Conservation (phyloP, 2,329 filamentous ascomycete species). For the Botrytis fragariae region DNA sequence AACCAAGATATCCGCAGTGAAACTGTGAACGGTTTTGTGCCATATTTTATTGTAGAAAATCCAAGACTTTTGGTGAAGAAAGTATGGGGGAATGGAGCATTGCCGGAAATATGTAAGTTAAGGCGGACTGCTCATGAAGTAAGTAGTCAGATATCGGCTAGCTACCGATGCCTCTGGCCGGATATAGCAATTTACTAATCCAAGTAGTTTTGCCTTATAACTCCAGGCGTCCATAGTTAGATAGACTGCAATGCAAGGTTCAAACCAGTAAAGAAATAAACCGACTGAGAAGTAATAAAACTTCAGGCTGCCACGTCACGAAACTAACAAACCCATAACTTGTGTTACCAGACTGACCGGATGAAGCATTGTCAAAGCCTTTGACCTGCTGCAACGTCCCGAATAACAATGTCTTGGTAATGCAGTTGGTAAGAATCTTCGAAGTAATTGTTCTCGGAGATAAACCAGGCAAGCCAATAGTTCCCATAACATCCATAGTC, state of each 20-base stretch:
- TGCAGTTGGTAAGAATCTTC: background rate
- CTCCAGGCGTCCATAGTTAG: background rate
- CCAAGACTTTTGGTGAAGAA: conserved; percentile 18
- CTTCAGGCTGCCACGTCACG: conserved; percentile 11
- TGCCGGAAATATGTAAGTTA: conserved; percentile 7
- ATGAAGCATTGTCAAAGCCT: conserved; percentile 13
- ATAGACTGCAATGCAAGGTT: conserved; percentile 7
- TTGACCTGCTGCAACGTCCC: background rate
- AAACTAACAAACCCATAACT: background rate
- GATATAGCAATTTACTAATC: conserved; percentile 1
- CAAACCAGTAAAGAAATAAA: conserved; percentile 3
- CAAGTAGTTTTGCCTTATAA: background rate
- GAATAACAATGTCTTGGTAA: background rate
- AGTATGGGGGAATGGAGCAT: background rate
- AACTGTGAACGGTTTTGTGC: background rate
- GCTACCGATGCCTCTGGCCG: background rate
- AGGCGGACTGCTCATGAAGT: background rate
- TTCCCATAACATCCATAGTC: background rate
- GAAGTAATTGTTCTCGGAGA: background rate
- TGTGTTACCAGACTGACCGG: background rate
- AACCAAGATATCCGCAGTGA: conserved; percentile 15
- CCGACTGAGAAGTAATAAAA: conserved; percentile 4
- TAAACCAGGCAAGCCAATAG: background rate
- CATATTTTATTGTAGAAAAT: conserved; percentile 4
- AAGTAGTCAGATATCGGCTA: background rate